Evolutionary conservation across 73 alveolate genomes (phyloP), one percentile per base, ranked within the genome.

Genomic region (Paramecium caudatum): DNA sequence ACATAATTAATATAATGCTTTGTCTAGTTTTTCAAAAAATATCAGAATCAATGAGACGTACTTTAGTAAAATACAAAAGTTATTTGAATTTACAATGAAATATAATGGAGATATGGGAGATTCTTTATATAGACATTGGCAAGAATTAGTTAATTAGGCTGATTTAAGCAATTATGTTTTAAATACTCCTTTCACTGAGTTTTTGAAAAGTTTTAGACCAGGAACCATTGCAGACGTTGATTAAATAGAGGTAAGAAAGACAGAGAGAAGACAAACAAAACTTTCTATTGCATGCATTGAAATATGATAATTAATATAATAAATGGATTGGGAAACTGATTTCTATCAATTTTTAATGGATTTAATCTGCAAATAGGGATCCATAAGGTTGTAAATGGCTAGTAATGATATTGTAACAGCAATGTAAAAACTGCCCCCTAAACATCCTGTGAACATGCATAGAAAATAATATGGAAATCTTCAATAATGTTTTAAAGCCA

Each of bases 381-480:
- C 43, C 23, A 19, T 55, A 1, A 55, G 45, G 12, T 19, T 55
- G 17, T 23, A 55, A 23, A 55, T 21, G 80, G 17, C n/a, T 10
- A 55, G 80, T 25, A 55, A 19, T 55, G 80, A 55, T 55, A 55
- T 55, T 27, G 80, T 55, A 5, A 55, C 3, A 10, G 45, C 43
- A 23, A 55, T 55, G 41, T 10, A 55, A 21, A 55, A 55, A 23
- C 43, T 19, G 8, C 80, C 80, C 13, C 43, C 80, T 27, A 55
- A 55, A 10, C 80, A 55, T 55, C 43, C 80, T 27, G 45, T 55
- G 5, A 55, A 55, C 7, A 55, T 55, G 45, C 80, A 55, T 10
- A 55, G 80, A 21, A 55, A 55, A 55, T 55, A 55, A 4, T 55
- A 55, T 55, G 80, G 80, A 55, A 55, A 55, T 19, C 70, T 49